Evolutionary conservation across 208 protist species (phyloP), one percentile per base, ranked within the genome.

Genomic region (Crithidia thermophila): DNA sequence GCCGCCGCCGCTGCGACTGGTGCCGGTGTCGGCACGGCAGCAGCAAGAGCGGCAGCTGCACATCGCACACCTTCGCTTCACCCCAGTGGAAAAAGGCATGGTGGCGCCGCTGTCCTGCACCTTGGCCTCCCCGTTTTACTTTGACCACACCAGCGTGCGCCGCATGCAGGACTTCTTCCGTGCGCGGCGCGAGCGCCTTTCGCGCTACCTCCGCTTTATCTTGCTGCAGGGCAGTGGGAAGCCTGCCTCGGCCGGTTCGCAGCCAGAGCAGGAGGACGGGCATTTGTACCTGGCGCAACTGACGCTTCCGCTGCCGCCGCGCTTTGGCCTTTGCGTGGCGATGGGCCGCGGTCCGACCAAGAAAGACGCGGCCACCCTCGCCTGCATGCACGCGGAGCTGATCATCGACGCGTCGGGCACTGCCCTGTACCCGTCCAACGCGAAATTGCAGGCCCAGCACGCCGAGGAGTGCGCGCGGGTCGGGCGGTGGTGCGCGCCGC

Each of bases 331-430:
- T 36, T 82, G 91, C 10, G 66, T 95, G 9, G 82, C 78, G 36
- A 87, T 77, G 70, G 91, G 91, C 7, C 87, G 82, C 28, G 88
- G 81, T 6, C 67, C 82, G 20, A 85, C 65, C 21, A 65, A 71
- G 52, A 75, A 69, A 39, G 87, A 93, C 23, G 88, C 91, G 3
- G 72, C 82, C 52, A 46, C 78, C 13, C 79, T 94, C 25, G 88
- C 88, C 45, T 94, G 85, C 65, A 97, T 97, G 91, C 91, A 97
- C 55, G 91, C 91, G 1, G 88, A 97, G 74, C 86, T 97, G 31
- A 93, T 83, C 37, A 93, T 96, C 52, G 91, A 96, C 66, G 84
- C 85, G 14, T 67, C 94, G 2, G 91, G 91, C 20, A 72, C 94
- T 37, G 77, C 79, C 5, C 72, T 97, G 7, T 97, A 87, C 74